phyloP scores from a whole-genome alignment of 176 grass and related monocot genomes.

The Oryza australiensis region DNA sequence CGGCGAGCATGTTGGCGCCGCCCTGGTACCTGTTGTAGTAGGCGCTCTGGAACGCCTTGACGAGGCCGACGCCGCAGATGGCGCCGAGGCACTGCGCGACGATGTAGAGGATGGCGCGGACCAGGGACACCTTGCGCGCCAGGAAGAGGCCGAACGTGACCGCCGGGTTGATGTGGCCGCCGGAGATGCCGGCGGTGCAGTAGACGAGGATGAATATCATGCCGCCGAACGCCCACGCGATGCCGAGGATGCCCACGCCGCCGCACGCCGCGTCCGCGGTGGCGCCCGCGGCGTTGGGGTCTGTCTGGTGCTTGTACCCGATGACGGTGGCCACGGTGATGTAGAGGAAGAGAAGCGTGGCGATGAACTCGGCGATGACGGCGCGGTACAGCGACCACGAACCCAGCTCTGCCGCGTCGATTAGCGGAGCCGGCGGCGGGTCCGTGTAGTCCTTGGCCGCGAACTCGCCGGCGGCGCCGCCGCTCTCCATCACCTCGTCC shows the following conservation, averaged over 20 bases:
- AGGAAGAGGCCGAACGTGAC: conserved; percentile 89
- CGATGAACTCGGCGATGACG: conserved; percentile 89
- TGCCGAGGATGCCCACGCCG: conserved; percentile 85
- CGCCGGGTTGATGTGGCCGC: conserved; percentile 94
- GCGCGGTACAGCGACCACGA: conserved; percentile 92
- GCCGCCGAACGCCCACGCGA: conserved; percentile 97
- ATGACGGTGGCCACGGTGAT: conserved; percentile 84
- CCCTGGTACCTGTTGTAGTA: conserved; percentile 73
- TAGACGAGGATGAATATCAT: conserved; percentile 99
- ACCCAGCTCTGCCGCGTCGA: conserved; percentile 68
- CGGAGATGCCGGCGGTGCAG: conserved; percentile 97
- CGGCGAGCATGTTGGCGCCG: conserved; percentile 67
- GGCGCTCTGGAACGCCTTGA: conserved; percentile 88
- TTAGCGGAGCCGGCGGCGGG: conserved; percentile 67
- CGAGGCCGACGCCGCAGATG: conserved; percentile 83
- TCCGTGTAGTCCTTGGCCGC: conserved; percentile 86
- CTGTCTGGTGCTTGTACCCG: conserved; percentile 85
- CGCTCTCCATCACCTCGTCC: conserved; percentile 59
- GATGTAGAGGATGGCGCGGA: conserved; percentile 87
- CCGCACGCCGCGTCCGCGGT: conserved; percentile 60
- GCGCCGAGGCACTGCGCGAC: conserved; percentile 90
- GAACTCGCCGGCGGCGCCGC: conserved; percentile 43
- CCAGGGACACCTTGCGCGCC: conserved; percentile 81
- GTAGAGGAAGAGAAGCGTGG: conserved; percentile 92
- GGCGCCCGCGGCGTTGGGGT: not conserved